phyloP scores from a whole-genome alignment of 2,329 filamentous ascomycete genomes.

The Chrysosporium queenslandicum region DNA sequence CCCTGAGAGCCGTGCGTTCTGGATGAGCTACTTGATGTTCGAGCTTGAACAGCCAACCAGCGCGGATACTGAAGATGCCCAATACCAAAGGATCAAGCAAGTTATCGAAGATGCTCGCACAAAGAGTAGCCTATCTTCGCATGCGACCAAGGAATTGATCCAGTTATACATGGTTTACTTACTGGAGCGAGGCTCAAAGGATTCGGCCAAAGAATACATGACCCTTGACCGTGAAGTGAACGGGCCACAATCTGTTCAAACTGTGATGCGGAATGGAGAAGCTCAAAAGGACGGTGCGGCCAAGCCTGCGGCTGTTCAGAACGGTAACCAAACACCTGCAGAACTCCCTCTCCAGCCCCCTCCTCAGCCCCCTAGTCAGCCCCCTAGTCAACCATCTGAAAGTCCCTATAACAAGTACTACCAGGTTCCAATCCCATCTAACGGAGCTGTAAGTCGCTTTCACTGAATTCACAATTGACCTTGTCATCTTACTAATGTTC shows the following conservation, averaged over 20 bases:
- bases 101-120: slow-evolving; percentile 66
- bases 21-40: slow-evolving; percentile 79
- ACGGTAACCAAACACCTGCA: slow-evolving; percentile 15
- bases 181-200: slow-evolving; percentile 68
- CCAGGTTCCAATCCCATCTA: slow-evolving; percentile 4
- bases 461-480: background rate
- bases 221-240: slow-evolving; percentile 76
- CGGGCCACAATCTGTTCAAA: slow-evolving; percentile 45
- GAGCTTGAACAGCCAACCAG: slow-evolving; percentile 73
- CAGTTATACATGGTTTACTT: slow-evolving; percentile 74
- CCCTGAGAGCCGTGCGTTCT: slow-evolving; percentile 76
- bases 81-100: slow-evolving; percentile 65
- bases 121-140: slow-evolving; percentile 59
- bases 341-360: slow-evolving; percentile 13
- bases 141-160: slow-evolving; percentile 63
- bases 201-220: slow-evolving; percentile 78
- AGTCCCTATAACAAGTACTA: slow-evolving; percentile 5
- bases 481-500: background rate
- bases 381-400: slow-evolving; percentile 4
- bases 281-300: slow-evolving; percentile 18
- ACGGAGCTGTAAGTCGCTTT: slow-evolving; percentile 6
- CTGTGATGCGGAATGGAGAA: slow-evolving; percentile 25
- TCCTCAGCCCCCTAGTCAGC: slow-evolving; percentile 13
- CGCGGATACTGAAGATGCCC: slow-evolving; percentile 51
- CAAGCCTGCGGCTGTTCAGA: slow-evolving; percentile 9